Base-by-base conservation (phyloP, 139 green algal genomes). In the Mychonastes homosphaera region DNA sequence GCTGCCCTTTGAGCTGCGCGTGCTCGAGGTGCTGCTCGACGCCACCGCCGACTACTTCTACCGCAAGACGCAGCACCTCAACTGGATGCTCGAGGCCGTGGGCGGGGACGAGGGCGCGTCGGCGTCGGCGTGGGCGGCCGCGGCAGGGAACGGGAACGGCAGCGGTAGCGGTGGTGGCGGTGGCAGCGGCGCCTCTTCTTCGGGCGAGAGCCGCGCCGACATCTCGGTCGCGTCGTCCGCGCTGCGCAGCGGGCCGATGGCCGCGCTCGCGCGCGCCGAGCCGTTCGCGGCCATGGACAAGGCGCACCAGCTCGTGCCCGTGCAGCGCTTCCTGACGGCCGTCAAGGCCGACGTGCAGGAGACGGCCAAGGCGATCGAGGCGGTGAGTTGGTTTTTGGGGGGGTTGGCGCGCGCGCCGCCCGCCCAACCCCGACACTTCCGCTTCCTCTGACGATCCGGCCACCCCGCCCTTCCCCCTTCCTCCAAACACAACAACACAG, bases 261-360 rank as follows among this genome's bases (percentile, higher is more conserved):
- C n/a, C n/a, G n/a, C n/a, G n/a, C n/a, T n/a, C n/a, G n/a, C n/a
- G n/a, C n/a, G n/a, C n/a, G n/a, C n/a, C n/a, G n/a, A n/a, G n/a
- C n/a, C n/a, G n/a, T n/a, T n/a, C n/a, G n/a, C n/a, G 1, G 47
- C 56, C 24, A 34, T 59, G 5, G 46, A 63, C 63, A 63, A 61
- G 62, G 63, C 56, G 0, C 53, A 62, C 53, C 60, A 67, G 50
- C 63, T 84, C 21, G 51, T 72, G 21, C 76, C 76, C 8, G 54
- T 84, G 13, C 60, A 78, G 33, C 79, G 75, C 54, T 73, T 71
- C 27, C 51, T 80, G 5, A 80, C 70, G 1, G 24, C 67, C 12
- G 50, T 79, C 2, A 53, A 69, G 18, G 71, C 72, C 29, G 73
- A 81, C 39, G 55, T 77, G 0, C 58, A 53, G 39, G 73, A 79